Evolutionary conservation across 2,329 filamentous ascomycete genomes (phyloP).

Genomic region (Calonectria henricotiae): DNA sequence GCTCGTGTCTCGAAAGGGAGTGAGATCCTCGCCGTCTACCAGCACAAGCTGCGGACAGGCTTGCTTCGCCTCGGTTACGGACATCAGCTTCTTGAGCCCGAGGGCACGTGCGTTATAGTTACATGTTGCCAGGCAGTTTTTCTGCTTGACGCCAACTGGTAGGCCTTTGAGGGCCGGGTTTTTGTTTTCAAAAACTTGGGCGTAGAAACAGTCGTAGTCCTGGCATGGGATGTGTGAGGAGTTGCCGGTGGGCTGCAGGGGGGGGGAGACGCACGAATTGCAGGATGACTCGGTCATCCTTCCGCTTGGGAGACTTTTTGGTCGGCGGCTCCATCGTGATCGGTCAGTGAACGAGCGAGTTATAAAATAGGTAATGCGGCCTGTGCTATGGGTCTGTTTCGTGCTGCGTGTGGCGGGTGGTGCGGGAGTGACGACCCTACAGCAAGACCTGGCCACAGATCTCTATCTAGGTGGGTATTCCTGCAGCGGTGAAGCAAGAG

Average conservation of each 20-base stretch:
- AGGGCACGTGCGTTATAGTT: constrained; percentile 90
- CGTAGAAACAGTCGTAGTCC: constrained; percentile 96
- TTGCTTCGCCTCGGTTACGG: constrained; percentile 85
- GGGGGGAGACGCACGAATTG: constrained; percentile 78
- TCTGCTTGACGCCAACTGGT: constrained; percentile 90
- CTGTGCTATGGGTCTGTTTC: constrained; percentile 38
- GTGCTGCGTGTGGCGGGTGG: constrained; percentile 32
- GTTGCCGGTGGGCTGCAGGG: constrained; percentile 31
- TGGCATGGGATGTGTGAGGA: constrained; percentile 53
- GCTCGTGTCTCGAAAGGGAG: constrained; percentile 87
- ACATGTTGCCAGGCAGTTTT: constrained; percentile 93
- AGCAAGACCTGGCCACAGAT: background rate
- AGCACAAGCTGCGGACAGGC: constrained; percentile 89
- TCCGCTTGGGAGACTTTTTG: constrained; percentile 62
- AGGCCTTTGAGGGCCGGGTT: constrained; percentile 80
- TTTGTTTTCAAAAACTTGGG: constrained; percentile 88
- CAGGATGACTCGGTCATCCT: constrained; percentile 80
- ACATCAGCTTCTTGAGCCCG: constrained; percentile 87
- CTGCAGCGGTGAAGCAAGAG: background rate
- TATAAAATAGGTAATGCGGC: constrained; percentile 22
- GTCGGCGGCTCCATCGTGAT: constrained; percentile 54
- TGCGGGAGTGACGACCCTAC: constrained; percentile 18
- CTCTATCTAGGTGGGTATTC: constrained; percentile 6
- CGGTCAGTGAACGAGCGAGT: constrained; percentile 15
- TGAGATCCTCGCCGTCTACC: constrained; percentile 88